Conservation (phyloP, 2,329 filamentous ascomycete species). For the Sporothrix pallida region DNA sequence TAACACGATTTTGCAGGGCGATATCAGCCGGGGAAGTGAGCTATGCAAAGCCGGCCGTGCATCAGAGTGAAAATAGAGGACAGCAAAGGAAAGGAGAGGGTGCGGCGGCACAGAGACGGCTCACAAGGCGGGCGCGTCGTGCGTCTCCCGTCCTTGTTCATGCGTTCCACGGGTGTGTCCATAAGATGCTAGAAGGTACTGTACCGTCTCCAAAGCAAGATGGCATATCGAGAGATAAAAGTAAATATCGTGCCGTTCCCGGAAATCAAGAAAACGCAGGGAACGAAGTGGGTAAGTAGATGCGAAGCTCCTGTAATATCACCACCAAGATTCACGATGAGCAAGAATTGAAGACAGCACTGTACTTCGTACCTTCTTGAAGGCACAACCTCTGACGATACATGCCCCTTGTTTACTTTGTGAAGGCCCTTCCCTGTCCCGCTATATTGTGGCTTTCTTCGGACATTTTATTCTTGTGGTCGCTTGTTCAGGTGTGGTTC, state of each 20-base stretch:
- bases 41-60: neutral
- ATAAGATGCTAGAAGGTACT: neutral
- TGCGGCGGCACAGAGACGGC: neutral
- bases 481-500: neutral
- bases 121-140: neutral
- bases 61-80: neutral
- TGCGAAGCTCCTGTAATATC: too few relatives aligned
- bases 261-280: conserved; percentile 29
- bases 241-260: conserved; percentile 36
- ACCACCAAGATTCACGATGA: too few relatives aligned
- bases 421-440: neutral
- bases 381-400: neutral
- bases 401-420: neutral
- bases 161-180: neutral
- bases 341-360: too few relatives aligned
- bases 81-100: too few relatives aligned
- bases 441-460: conserved; percentile 23
- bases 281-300: neutral
- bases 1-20: conserved; percentile 2
- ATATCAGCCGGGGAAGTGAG: conserved; percentile 27
- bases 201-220: neutral
- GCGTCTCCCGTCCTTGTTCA: conserved; percentile 13
- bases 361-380: too few relatives aligned
- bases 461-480: conserved; percentile 6
- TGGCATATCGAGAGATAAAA: too few relatives aligned